These are phyloP conservation scores for Xanthoparmelia taractica DNA, from an alignment of 495 filamentous ascomycete species.

Conservation along the genomic window DNA sequence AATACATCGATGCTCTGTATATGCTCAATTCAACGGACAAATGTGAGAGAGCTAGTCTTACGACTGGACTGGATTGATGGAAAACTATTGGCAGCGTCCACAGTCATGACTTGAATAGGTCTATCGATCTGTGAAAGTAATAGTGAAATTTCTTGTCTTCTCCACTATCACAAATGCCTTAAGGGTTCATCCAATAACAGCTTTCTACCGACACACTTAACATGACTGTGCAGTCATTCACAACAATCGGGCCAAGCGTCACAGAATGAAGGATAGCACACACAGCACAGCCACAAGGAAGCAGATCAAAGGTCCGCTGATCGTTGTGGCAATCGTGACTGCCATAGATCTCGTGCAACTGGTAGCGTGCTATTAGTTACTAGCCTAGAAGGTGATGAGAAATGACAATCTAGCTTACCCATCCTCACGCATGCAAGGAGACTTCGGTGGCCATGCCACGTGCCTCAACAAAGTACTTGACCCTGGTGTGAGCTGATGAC, in stretches of 20 bases:
- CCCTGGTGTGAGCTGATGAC: not conserved
- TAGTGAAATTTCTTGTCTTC: not conserved
- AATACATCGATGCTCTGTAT: no score
- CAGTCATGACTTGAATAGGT: not conserved
- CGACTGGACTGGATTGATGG: no score
- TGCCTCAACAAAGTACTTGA: not conserved
- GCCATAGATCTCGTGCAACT: not conserved
- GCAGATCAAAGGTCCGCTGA: not conserved
- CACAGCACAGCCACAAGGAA: not conserved
- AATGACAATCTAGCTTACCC: not conserved
- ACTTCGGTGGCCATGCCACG: not conserved
- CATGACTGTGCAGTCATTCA: not conserved
- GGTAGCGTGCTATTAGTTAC: not conserved
- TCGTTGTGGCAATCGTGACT: not conserved
- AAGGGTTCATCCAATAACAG: not conserved
- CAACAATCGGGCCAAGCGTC: not conserved
- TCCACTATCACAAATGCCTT: not conserved
- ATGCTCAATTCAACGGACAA: no score
- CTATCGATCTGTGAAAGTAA: not conserved
- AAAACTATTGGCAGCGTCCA: not conserved
- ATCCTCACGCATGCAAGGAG: not conserved
- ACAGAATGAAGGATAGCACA: constrained; percentile 1
- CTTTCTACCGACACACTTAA: not conserved
- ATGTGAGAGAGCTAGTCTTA: no score
- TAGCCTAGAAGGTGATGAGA: not conserved